phyloP scores from a whole-genome alignment of 495 filamentous ascomycete species.

The Penicillium chermesinum region DNA sequence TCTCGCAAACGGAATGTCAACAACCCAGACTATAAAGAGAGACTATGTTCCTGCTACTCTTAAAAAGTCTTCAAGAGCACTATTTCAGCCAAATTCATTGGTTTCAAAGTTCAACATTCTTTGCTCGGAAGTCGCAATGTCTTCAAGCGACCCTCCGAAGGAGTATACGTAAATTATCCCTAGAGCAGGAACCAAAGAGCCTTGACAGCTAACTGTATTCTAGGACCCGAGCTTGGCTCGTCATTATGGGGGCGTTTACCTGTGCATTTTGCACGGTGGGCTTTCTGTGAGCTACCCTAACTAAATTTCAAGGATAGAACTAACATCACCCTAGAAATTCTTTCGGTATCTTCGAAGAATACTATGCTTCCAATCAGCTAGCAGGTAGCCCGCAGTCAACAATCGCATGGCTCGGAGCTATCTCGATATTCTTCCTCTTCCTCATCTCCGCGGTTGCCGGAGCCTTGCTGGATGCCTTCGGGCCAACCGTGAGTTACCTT shows the following conservation, averaged over 20 bases:
- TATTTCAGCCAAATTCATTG: no score
- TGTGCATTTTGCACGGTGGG: conserved; percentile 51
- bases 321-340: conserved; percentile 2
- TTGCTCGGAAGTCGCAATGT: not conserved
- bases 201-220: not conserved
- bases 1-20: no score
- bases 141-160: not conserved
- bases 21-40: no score
- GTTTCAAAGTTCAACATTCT: no score
- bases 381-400: conserved; percentile 39
- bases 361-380: conserved; percentile 53
- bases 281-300: conserved; percentile 33
- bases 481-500: conserved; percentile 22
- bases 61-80: no score
- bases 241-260: conserved; percentile 24
- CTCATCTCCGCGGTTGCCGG: conserved; percentile 30
- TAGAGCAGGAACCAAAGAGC: not conserved
- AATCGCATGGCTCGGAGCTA: conserved; percentile 58
- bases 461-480: conserved; percentile 34
- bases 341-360: conserved; percentile 58
- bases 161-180: not conserved
- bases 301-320: no score
- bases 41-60: no score
- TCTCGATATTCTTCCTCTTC: conserved; percentile 40
- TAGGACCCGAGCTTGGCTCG: conserved; percentile 22